Percentiles rank a stretch among this genome's conserved stretches.
phyloP scores from a whole-genome alignment of 202 grass and related monocot genomes.

The Carex arenaria region DNA sequence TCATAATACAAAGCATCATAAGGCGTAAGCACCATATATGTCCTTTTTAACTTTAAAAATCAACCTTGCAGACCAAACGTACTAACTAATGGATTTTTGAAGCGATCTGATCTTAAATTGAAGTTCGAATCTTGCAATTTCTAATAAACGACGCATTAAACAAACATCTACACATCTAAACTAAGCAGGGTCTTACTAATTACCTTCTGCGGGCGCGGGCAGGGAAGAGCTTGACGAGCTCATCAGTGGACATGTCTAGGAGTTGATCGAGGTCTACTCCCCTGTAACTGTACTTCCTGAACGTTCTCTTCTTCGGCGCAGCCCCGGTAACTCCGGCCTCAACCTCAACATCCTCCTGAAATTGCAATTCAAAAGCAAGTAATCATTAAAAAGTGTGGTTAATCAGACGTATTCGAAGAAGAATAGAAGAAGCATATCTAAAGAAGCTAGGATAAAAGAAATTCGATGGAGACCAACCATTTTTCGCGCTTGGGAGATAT shows the following conservation, averaged over 20 bases:
- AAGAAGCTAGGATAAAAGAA: background rate
- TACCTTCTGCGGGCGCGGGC: constrained; percentile 78
- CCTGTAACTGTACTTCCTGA: constrained; percentile 92
- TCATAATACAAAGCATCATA: background rate
- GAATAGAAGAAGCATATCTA: background rate
- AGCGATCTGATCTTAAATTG: background rate
- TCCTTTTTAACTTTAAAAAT: background rate
- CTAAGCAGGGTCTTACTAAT: background rate
- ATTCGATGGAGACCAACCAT: constrained; percentile 8
- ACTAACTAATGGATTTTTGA: too few relatives aligned
- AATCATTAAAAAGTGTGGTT: background rate
- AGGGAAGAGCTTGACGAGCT: constrained; percentile 86
- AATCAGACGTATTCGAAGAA: background rate
- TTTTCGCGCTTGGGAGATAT: background rate
- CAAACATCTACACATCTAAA: background rate
- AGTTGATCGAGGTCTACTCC: constrained; percentile 90
- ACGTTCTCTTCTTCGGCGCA: constrained; percentile 93
- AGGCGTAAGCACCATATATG: background rate
- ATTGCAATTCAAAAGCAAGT: background rate
- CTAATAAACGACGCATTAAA: background rate
- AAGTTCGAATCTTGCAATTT: background rate
- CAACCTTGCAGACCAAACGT: background rate
- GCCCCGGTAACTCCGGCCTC: constrained; percentile 40
- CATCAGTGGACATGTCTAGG: constrained; percentile 89
- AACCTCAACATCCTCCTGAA: constrained; percentile 56